Percentiles rank a stretch among this genome's conserved stretches.
These are phyloP conservation scores for Spirogloea muscicola DNA, from an alignment of 139 green algal species.

Conservation along the genomic window DNA sequence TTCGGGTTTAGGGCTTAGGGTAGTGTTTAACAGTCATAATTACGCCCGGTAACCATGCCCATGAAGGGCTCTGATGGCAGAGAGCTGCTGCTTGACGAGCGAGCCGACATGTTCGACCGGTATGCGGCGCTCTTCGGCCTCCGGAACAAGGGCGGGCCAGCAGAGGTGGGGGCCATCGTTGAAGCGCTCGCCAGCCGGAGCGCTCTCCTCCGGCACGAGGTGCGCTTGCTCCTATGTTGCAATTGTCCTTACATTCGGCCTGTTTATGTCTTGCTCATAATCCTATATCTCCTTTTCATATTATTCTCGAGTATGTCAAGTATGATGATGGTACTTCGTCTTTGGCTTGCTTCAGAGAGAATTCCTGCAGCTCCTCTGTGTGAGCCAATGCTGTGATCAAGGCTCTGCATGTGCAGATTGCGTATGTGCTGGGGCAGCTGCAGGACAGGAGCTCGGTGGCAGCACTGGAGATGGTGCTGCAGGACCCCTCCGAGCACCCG, in stretches of 20 bases:
- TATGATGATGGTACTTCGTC: no score
- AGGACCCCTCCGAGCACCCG: slow-evolving; percentile 76
- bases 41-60: no score
- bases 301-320: no score
- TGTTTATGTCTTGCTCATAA: no score
- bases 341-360: no score
- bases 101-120: slow-evolving; percentile 73
- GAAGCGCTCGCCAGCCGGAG: slow-evolving; percentile 8
- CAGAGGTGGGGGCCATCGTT: slow-evolving; percentile 69
- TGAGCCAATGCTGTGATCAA: no score
- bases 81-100: slow-evolving; percentile 68
- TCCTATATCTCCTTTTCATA: no score
- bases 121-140: slow-evolving; percentile 95
- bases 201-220: slow-evolving; percentile 53
- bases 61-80: slow-evolving; percentile 20
- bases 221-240: no score
- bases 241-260: no score
- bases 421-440: slow-evolving; percentile 97
- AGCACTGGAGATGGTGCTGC: slow-evolving; percentile 48
- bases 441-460: slow-evolving; percentile 57
- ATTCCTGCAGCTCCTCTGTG: neutral
- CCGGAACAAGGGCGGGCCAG: slow-evolving; percentile 70
- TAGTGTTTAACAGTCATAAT: no score
- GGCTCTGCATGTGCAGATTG: slow-evolving; percentile 54
- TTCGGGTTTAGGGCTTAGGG: no score